Evolutionary conservation across 2,329 filamentous ascomycete genomes (phyloP).

Genomic region (Hymenoscyphus linearis): DNA sequence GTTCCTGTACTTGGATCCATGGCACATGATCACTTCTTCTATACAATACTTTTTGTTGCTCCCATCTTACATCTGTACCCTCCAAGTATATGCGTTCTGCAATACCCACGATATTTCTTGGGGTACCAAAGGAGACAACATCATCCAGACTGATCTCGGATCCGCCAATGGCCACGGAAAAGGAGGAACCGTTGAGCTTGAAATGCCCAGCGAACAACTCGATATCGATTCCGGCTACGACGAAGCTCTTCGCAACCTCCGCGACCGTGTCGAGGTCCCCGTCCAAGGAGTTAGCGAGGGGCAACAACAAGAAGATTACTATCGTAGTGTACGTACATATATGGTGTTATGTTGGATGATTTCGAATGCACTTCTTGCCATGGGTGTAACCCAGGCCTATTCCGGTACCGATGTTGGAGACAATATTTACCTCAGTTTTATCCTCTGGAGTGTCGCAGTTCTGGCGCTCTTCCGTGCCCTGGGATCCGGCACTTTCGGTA

Average conservation of each 20-base stretch:
- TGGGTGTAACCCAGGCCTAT: constrained; percentile 88
- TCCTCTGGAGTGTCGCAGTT: constrained; percentile 84
- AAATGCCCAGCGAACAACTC: constrained; percentile 96
- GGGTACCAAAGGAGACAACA: constrained; percentile 98
- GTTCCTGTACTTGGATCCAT: constrained; percentile 93
- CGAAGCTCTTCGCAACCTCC: constrained; percentile 90
- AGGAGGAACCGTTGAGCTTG: constrained; percentile 76
- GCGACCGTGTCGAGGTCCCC: constrained; percentile 83
- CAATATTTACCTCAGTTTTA: constrained; percentile 89
- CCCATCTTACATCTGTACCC: constrained; percentile 90
- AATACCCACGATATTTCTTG: constrained; percentile 99
- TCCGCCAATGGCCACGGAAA: constrained; percentile 72
- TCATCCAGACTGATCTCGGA: constrained; percentile 87
- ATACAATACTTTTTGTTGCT: constrained; percentile 90
- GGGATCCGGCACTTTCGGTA: constrained; percentile 72
- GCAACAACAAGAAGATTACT: constrained; percentile 97
- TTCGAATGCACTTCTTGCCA: constrained; percentile 84
- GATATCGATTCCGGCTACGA: constrained; percentile 98
- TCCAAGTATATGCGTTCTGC: constrained; percentile 98
- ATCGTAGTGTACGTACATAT: constrained; percentile 94
- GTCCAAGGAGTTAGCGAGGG: constrained; percentile 56
- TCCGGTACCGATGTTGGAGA: constrained; percentile 62
- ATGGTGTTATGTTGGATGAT: constrained; percentile 96
- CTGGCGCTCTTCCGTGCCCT: constrained; percentile 85
- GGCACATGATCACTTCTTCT: constrained; percentile 96